A percentile compares a stretch with the other conserved stretches of the same genome.
Evolutionary conservation across 805 yeast genomes (phyloP).

Genomic region (Wickerhamia fluorescens): DNA sequence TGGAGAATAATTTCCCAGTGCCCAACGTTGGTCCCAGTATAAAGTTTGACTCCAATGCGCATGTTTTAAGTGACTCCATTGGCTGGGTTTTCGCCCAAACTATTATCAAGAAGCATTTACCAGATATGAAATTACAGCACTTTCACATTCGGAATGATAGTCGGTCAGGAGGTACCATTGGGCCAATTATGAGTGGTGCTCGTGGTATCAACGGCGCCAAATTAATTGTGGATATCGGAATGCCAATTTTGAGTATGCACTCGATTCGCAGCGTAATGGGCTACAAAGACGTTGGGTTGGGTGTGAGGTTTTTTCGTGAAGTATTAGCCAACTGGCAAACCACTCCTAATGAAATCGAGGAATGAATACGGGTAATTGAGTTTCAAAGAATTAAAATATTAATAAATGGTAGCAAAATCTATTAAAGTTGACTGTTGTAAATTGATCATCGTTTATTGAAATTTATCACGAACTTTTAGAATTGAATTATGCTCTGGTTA

Average conservation of each 20-base stretch:
- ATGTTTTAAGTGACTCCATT: slow-evolving; percentile 29
- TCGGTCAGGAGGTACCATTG: slow-evolving; percentile 38
- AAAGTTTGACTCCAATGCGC: slow-evolving; percentile 31
- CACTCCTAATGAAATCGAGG: slow-evolving; percentile 5
- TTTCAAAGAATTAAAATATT: no score
- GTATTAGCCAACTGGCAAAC: slow-evolving; percentile 24
- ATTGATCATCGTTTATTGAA: no score
- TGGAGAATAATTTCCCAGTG: slow-evolving; percentile 27
- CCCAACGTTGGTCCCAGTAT: slow-evolving; percentile 33
- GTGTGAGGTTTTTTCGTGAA: slow-evolving; percentile 24
- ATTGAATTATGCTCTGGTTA: no score
- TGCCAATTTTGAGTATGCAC: slow-evolving; percentile 39
- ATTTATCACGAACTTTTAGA: no score
- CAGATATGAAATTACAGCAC: slow-evolving; percentile 22
- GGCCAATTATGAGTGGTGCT: slow-evolving; percentile 32
- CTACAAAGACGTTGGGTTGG: slow-evolving; percentile 31
- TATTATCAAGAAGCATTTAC: slow-evolving; percentile 15
- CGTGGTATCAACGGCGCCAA: slow-evolving; percentile 22
- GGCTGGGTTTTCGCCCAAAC: slow-evolving; percentile 19
- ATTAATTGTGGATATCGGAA: slow-evolving; percentile 32
- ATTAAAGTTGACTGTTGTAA: no score
- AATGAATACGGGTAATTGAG: no score
- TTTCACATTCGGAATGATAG: slow-evolving; percentile 36
- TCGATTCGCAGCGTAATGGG: slow-evolving; percentile 33
- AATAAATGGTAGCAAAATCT: no score